phyloP scores from a whole-genome alignment of 768 basidiomycete species.

The Serendipita sp. region DNA sequence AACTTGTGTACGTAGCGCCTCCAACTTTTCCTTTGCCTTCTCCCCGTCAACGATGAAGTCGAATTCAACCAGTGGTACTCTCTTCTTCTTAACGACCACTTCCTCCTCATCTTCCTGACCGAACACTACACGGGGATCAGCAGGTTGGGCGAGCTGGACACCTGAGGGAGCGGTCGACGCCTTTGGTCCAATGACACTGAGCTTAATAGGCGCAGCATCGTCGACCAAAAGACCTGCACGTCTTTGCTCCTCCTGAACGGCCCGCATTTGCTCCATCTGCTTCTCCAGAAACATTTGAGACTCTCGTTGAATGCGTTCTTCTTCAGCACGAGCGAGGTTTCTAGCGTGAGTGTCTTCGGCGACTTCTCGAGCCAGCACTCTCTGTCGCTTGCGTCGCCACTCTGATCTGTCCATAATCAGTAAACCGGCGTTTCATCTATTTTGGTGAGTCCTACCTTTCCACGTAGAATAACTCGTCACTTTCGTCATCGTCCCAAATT shows the following conservation, averaged over 20 bases:
- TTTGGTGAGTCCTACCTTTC: slow-evolving; percentile 47
- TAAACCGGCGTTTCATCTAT: not conserved
- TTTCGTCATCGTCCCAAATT: slow-evolving; percentile 85
- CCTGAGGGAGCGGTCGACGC: slow-evolving; percentile 31
- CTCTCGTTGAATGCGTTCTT: slow-evolving; percentile 72
- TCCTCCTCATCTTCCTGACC: slow-evolving; percentile 80
- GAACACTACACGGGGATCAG: slow-evolving; percentile 49
- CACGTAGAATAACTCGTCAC: slow-evolving; percentile 81
- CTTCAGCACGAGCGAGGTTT: slow-evolving; percentile 68
- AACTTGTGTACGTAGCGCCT: slow-evolving; percentile 59
- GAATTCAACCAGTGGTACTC: slow-evolving; percentile 74
- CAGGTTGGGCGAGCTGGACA: slow-evolving; percentile 24
- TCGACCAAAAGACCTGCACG: slow-evolving; percentile 82
- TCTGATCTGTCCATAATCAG: slow-evolving; percentile 35
- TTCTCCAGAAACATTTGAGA: slow-evolving; percentile 86
- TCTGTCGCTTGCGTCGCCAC: slow-evolving; percentile 67
- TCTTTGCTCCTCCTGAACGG: slow-evolving; percentile 76
- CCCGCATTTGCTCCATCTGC: slow-evolving; percentile 94
- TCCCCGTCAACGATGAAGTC: slow-evolving; percentile 74
- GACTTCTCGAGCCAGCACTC: slow-evolving; percentile 61
- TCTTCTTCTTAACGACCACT: slow-evolving; percentile 57
- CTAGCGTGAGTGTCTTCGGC: slow-evolving; percentile 73
- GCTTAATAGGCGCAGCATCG: slow-evolving; percentile 78
- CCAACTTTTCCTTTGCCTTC: slow-evolving; percentile 62
- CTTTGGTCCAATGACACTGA: slow-evolving; percentile 58